Evolutionary conservation across 345 rosid species (phyloP).

Genomic region (Eucalyptus victrix): DNA sequence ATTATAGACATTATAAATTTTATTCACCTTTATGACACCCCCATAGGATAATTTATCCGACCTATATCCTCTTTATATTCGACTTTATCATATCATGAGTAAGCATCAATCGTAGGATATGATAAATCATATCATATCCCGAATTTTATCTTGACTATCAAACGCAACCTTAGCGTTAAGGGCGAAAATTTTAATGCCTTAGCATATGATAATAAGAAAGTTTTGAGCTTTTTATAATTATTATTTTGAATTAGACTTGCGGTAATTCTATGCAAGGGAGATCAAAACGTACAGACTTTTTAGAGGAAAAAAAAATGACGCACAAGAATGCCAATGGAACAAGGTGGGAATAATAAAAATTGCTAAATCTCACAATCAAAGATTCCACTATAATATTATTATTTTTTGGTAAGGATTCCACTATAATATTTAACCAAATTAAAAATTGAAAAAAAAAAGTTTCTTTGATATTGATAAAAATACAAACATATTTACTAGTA

Average conservation of each 20-base stretch:
- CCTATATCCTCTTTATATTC: too few relatives aligned
- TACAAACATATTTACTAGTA: neutral
- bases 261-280: neutral
- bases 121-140: too few relatives aligned
- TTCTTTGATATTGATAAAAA: neutral
- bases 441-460: neutral
- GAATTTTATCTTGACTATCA: rapidly evolving
- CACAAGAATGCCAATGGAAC: neutral
- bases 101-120: too few relatives aligned
- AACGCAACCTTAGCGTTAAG: neutral
- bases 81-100: rapidly evolving
- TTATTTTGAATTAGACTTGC: neutral
- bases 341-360: neutral
- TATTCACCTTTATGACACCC: too few relatives aligned
- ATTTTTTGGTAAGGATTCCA: neutral
- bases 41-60: too few relatives aligned
- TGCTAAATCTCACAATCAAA: neutral
- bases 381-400: neutral
- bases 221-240: neutral
- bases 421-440: neutral
- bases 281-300: neutral
- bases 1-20: too few relatives aligned
- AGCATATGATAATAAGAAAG: neutral
- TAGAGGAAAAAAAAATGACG: neutral
- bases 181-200: neutral